Evolutionary conservation across 306 rosid species (phyloP).

Genomic region (Lagenaria siceraria): DNA sequence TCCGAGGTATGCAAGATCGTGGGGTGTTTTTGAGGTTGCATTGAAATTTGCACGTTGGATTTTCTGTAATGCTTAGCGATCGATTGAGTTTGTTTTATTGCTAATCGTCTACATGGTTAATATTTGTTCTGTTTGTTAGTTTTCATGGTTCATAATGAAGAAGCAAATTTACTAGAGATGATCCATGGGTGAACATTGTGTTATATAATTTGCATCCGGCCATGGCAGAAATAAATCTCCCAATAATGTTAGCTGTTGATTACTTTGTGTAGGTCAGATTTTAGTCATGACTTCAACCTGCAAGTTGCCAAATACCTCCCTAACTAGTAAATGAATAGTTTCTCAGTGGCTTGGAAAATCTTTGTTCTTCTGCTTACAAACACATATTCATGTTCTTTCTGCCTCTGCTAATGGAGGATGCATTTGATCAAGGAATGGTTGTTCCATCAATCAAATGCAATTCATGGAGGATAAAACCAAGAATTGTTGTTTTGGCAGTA

Average conservation of each 20-base stretch:
- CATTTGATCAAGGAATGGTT: neutral
- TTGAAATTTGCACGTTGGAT: neutral
- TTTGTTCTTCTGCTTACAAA: neutral
- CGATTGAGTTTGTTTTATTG: neutral
- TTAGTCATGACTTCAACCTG: neutral
- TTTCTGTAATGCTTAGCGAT: neutral
- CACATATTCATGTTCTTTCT: neutral
- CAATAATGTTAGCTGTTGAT: neutral
- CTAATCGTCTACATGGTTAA: neutral
- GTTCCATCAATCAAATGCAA: neutral
- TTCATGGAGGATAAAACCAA: neutral
- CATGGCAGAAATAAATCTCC: neutral
- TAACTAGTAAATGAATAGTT: neutral
- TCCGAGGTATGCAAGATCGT: slow-evolving; percentile 56
- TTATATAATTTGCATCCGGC: neutral
- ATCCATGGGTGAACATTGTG: neutral
- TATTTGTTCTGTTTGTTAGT: neutral
- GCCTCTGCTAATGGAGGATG: neutral
- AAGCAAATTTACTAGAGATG: neutral
- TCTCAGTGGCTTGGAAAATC: neutral
- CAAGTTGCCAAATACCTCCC: neutral
- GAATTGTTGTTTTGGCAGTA: neutral
- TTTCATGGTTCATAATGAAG: neutral
- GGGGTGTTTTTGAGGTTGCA: neutral
- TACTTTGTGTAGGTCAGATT: neutral